These are phyloP conservation scores for Stephanocyclus meneghinianus DNA, from an alignment of 352 stramenopile species.

Conservation along the genomic window DNA sequence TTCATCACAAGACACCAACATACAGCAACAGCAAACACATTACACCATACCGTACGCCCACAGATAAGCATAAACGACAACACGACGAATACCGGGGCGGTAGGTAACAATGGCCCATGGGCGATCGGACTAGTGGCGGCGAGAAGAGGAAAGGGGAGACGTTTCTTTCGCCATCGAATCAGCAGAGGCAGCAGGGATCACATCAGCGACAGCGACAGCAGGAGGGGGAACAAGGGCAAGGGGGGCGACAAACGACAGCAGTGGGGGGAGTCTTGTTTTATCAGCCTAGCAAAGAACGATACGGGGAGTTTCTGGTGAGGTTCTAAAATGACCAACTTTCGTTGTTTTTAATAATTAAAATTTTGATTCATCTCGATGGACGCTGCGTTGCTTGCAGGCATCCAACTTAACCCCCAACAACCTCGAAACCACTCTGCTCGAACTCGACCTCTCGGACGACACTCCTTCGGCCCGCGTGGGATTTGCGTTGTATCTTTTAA, in stretches of 20 bases:
- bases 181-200: neutral
- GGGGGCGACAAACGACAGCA: neutral
- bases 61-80: neutral
- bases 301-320: constrained; percentile 15
- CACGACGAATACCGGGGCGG: neutral
- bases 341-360: neutral
- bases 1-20: too few species aligned
- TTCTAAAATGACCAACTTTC: neutral
- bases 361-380: constrained; percentile 5
- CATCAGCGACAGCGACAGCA: neutral
- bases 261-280: neutral
- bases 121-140: constrained; percentile 1
- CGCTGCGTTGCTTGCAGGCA: neutral
- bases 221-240: neutral
- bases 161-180: neutral
- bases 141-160: neutral
- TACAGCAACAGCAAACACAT: too few species aligned
- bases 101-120: constrained; percentile 13
- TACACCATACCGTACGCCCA: too few species aligned
- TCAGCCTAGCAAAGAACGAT: neutral
- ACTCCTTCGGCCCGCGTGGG: neutral
- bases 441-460: neutral
- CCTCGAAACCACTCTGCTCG: constrained; percentile 7
- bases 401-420: neutral
- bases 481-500: constrained; percentile 6